Base-by-base conservation (phyloP, 2,329 filamentous ascomycete genomes). In the Metarhizium sp. region DNA sequence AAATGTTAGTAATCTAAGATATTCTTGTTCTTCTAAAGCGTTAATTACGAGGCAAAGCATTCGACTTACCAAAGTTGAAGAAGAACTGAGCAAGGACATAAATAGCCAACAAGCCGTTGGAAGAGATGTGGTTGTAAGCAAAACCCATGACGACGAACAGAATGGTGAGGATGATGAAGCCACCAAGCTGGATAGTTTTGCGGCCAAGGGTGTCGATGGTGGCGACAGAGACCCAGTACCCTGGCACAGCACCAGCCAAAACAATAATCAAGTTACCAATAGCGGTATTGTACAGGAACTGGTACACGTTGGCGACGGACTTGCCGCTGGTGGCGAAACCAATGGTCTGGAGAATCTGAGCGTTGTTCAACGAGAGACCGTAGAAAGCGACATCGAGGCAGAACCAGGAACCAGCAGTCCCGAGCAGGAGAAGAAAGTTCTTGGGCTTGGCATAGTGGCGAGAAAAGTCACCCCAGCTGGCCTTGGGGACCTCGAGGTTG, bases 401-500 rank as follows among this genome's bases (percentile, higher is more conserved):
- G 71, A 92, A 92, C 89, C 90, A 95, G 2, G 89, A 92, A 45
- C 86, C 86, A 13, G 88, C 87, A 13, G 88, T 92, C n/a, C 88
- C 88, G 46, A 90, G 74, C 0, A 90, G 80, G 16, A 91, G 78
- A 66, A 85, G 82, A 54, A 79, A 83, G 67, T 92, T 85, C 73
- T 84, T 87, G 76, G 80, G 83, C 65, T 86, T 80, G 56, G 76
- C 68, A 69, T 90, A 92, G 73, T 92, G 86, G 38, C 69, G 69
- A 69, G 75, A 67, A 73, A 94, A 94, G 71, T 95, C 90, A 20
- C 64, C 59, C 77, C 81, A 89, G 60, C 84, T 84, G 42, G 88
- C 86, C 74, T 88, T 86, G 60, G 84, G 85, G 0, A 87, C 74
- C 47, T 81, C 75, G 59, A 90, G 77, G 57, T 78, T 70, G 52